Evolutionary conservation across 108 stramenopile species (phyloP).

Genomic region (Nitzschia sp.): DNA sequence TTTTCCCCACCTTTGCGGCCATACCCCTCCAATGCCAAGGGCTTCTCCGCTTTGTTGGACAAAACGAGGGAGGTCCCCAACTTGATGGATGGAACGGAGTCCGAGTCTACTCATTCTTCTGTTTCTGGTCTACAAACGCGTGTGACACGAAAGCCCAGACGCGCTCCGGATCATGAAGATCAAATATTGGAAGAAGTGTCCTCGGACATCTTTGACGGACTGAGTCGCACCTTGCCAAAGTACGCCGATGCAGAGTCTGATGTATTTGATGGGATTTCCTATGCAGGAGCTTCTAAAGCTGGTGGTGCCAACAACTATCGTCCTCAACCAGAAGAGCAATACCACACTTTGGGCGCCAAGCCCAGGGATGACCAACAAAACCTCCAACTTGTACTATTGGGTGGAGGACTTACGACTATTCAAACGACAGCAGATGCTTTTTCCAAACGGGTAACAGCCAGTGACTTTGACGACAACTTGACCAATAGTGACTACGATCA

Average conservation of each 20-base stretch:
- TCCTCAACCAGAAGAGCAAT: slow-evolving; percentile 3
- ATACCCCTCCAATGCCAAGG: slow-evolving; percentile 20
- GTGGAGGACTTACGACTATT: slow-evolving; percentile 54
- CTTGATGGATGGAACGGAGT: slow-evolving; percentile 76
- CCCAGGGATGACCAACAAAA: slow-evolving; percentile 6
- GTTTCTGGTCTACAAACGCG: neutral
- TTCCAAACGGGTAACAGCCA: slow-evolving; percentile 38
- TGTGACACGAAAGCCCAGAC: slow-evolving; percentile 10
- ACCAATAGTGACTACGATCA: slow-evolving; percentile 51
- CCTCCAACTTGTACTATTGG: slow-evolving; percentile 38
- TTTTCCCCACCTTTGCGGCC: slow-evolving; percentile 26
- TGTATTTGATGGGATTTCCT: slow-evolving; percentile 58
- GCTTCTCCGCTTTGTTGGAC: slow-evolving; percentile 70
- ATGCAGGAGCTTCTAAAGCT: slow-evolving; percentile 1
- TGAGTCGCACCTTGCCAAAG: neutral
- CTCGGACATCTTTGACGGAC: slow-evolving; percentile 34
- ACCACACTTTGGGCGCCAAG: slow-evolving; percentile 15
- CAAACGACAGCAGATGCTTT: slow-evolving; percentile 51
- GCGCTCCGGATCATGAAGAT: slow-evolving; percentile 15
- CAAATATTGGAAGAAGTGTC: slow-evolving; percentile 19
- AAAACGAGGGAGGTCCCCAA: slow-evolving; percentile 80
- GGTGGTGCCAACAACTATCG: neutral
- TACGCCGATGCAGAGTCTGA: slow-evolving; percentile 34
- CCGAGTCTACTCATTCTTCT: slow-evolving; percentile 36
- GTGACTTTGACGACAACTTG: slow-evolving; percentile 54